Evolutionary conservation across 108 stramenopile genomes (phyloP), one percentile per base, ranked within the genome.

Genomic region (Pseudonitzschia delicatissima): DNA sequence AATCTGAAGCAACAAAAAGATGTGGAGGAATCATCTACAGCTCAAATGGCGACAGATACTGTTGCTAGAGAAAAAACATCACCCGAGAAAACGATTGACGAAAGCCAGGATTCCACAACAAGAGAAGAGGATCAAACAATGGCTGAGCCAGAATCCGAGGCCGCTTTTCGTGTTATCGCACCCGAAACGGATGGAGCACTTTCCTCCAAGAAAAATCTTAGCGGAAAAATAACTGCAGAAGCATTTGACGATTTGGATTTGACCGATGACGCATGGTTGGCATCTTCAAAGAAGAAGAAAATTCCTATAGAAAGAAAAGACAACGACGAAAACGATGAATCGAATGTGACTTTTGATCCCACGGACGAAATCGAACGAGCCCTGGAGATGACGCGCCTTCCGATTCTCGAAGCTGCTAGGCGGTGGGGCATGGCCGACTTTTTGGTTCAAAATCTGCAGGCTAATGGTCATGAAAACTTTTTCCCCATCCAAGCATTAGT

Each of bases 401-500:
- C 88, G 0, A 81, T 90, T 9, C 64, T 68, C 17, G 77, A 88
- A 47, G 87, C 87, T 9, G 88, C 87, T 20, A 64, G 69, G 13
- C 58, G 66, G 53, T 91, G 86, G 87, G 73, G 76, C 33, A 70
- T 93, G 29, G 86, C 89, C 36, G 74, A 81, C 13, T 93, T 93
- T 77, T 66, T 93, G 53, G 52, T 89, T 0, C 18, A 64, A 3
- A 93, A 93, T 36, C 67, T 93, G 28, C 47, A 76, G 64, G 62
- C 60, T 18, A 86, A 90, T 59, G 84, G 84, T 3, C 86, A 82
- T 61, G 60, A 78, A 12, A 68, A 81, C 39, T 96, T 97, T 69
- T 97, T 97, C 60, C 95, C 98, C 17, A 91, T 98, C 23, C 97
- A 98, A 66, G 82, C 87, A 21, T 69, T 82, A 50, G 86, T 87